Percentiles rank a stretch among this genome's conserved stretches.
Conservation (phyloP, 495 filamentous ascomycete genomes). For the Glutinoglossum americanum region DNA sequence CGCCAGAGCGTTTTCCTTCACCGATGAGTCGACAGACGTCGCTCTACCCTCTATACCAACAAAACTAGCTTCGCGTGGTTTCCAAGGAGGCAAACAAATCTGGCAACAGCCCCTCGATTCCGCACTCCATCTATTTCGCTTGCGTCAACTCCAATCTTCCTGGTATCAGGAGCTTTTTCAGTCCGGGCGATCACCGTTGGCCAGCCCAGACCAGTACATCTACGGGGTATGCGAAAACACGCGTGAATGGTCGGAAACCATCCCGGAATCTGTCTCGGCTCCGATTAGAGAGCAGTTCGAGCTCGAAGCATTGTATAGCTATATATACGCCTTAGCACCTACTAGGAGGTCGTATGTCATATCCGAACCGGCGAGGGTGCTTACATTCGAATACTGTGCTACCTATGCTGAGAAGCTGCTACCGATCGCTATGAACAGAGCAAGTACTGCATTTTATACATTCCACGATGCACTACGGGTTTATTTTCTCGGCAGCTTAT, state of each 20-base stretch:
- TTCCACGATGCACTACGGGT: slow-evolving; percentile 52
- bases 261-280: slow-evolving; percentile 33
- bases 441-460: slow-evolving; percentile 36
- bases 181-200: slow-evolving; percentile 37
- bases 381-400: slow-evolving; percentile 68
- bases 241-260: slow-evolving; percentile 39
- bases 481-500: slow-evolving; percentile 49
- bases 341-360: slow-evolving; percentile 40
- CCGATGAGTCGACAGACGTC: slow-evolving; percentile 67
- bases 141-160: slow-evolving; percentile 55
- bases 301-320: slow-evolving; percentile 66
- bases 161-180: slow-evolving; percentile 74
- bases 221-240: slow-evolving; percentile 43
- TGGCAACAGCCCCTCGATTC: slow-evolving; percentile 28
- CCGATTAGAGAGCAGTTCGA: slow-evolving; percentile 48
- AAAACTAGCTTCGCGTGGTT: slow-evolving; percentile 14
- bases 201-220: slow-evolving; percentile 34
- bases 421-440: slow-evolving; percentile 27
- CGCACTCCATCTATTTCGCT: slow-evolving; percentile 43
- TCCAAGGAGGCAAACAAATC: slow-evolving; percentile 16
- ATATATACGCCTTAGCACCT: slow-evolving; percentile 62
- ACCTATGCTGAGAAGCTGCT: slow-evolving; percentile 43
- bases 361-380: slow-evolving; percentile 41
- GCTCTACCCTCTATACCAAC: slow-evolving; percentile 26
- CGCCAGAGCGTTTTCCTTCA: slow-evolving; percentile 69